Base-by-base conservation (phyloP, 306 rosid species). In the Ormosia semicastrata region DNA sequence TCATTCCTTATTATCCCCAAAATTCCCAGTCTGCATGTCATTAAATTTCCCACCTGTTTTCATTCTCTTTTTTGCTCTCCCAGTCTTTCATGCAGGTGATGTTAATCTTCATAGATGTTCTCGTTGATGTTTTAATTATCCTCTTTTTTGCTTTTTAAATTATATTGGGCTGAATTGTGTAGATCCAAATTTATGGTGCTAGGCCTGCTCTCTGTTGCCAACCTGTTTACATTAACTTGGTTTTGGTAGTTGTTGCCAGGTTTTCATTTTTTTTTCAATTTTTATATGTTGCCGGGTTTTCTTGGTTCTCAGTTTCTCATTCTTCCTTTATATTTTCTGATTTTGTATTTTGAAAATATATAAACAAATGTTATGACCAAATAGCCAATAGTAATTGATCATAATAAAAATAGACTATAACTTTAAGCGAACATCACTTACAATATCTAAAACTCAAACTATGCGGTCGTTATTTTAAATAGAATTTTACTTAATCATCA, bases 1-100 rank as follows among this genome's bases (percentile, higher is more conserved):
- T 75, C 77, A 59, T 76, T 76, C 82, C 71, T 75, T 37, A 47
- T 59, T 39, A 14, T 68, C 60, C 41, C 29, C 79, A 60, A 70
- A 75, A 40, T 36, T 3, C 66, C 14, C 12, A 46, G 3, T 29
- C 15, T n/a, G 32, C 33, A 8, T 66, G 46, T 57, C 82, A 46
- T 75, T 76, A 9, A 75, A 75, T 74, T 56, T 74, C 32, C 2
- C 41, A 64, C 73, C 52, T 52, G 13, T 4, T 82, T 52, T 75
- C 46, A 67, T 68, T 68, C 78, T 52, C 66, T 46, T 82, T 46
- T 82, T 59, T 34, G 2, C 24, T 69, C 47, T 49, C 5, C 3
- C 43, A 10, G 32, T 43, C 9, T 47, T 62, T 46, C 49, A 39
- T 3, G 63, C 64, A 46, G 29, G 8, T 17, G 37, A 18, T 10